phyloP scores from a whole-genome alignment of 305 asterid genomes.

The Fraxinus sp. region DNA sequence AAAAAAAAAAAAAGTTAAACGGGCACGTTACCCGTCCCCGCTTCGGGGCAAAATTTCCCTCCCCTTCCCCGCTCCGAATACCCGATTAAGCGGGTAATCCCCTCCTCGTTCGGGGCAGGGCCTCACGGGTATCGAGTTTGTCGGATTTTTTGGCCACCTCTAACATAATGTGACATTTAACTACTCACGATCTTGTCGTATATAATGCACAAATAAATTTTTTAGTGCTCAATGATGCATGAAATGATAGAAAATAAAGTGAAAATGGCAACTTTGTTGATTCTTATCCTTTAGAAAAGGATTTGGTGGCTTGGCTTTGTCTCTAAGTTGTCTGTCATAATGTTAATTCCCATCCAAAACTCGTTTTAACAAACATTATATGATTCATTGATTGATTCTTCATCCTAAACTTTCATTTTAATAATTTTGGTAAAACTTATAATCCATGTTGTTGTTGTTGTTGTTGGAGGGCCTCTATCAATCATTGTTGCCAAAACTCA shows the following conservation, averaged over 20 bases:
- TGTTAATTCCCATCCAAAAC: background rate
- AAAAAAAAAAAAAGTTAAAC: too few species aligned
- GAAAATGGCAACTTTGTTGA: background rate
- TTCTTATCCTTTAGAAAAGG: background rate
- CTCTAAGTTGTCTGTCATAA: constrained; percentile 7
- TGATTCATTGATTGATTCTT: constrained; percentile 5
- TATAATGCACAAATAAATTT: background rate
- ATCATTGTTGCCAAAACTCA: background rate
- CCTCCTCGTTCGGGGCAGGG: too few species aligned
- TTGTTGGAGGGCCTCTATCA: background rate
- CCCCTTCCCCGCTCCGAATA: too few species aligned
- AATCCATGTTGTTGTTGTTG: constrained; percentile 3
- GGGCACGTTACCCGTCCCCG: too few species aligned
- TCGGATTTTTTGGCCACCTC: too few species aligned
- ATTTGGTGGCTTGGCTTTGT: constrained; percentile 34
- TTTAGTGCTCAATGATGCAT: background rate
- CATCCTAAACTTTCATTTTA: background rate
- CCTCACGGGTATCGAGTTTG: too few species aligned
- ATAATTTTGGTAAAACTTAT: background rate
- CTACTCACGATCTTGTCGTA: background rate
- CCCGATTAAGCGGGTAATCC: too few species aligned
- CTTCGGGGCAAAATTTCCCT: too few species aligned
- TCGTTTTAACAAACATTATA: background rate
- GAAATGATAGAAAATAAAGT: background rate
- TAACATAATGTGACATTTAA: background rate